Evolutionary conservation across 441 rosid genomes (phyloP).

Genomic region (Arabidopsis lyrata): DNA sequence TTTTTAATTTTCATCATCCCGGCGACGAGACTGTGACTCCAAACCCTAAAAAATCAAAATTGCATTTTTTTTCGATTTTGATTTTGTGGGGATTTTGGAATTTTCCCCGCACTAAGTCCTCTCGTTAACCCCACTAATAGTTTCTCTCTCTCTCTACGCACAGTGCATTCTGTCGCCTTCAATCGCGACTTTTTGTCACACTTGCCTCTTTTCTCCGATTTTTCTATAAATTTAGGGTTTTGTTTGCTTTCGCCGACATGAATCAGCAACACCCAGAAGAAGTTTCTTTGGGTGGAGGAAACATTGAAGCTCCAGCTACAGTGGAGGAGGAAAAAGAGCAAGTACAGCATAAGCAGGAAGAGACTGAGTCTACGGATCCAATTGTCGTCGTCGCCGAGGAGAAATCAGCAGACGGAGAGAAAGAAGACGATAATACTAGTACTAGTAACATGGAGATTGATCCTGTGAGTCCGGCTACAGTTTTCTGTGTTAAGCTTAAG

Average conservation of each 20-base stretch:
- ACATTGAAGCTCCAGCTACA: conserved; percentile 14
- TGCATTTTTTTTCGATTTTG: neutral
- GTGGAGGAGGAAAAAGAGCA: conserved; percentile 25
- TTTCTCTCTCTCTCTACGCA: conserved; percentile 49
- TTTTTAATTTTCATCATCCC: neutral
- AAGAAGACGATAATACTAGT: conserved; percentile 48
- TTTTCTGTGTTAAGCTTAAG: conserved; percentile 84
- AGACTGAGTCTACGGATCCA: conserved; percentile 38
- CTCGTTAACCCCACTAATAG: conserved; percentile 57
- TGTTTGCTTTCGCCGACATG: conserved; percentile 47
- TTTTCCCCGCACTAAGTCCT: conserved; percentile 40
- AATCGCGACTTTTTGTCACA: conserved; percentile 76
- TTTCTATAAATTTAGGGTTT: conserved; percentile 57
- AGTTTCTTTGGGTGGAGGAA: conserved; percentile 31
- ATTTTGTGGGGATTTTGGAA: conserved; percentile 16
- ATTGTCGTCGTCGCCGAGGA: conserved; percentile 23
- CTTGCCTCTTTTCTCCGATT: conserved; percentile 14
- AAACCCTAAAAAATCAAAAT: conserved; percentile 11
- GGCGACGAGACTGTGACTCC: conserved; percentile 19
- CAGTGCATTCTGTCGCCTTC: conserved; percentile 95
- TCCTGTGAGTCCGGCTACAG: conserved; percentile 77
- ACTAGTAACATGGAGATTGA: conserved; percentile 75
- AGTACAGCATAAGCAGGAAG: conserved; percentile 9
- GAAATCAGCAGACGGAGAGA: conserved; percentile 40
- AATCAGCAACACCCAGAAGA: conserved; percentile 51